These are phyloP conservation scores for Linum usitatissimum DNA, from an alignment of 345 rosid species.

Conservation along the genomic window DNA sequence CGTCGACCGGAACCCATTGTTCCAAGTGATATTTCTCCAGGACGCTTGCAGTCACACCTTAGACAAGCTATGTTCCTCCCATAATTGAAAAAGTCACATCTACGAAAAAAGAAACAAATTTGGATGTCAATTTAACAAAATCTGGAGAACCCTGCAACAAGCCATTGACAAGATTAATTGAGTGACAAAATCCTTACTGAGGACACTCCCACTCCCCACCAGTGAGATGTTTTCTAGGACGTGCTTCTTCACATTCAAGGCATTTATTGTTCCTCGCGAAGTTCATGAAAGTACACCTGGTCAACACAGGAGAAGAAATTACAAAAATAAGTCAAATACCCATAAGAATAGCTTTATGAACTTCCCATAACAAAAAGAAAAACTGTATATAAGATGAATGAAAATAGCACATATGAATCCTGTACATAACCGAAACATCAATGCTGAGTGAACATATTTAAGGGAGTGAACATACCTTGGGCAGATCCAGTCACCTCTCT, in stretches of 20 bases:
- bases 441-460: neutral
- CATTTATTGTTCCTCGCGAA: conserved; percentile 70
- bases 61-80: conserved; percentile 71
- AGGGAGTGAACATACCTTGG: conserved; percentile 32
- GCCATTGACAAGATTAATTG: conserved; percentile 1
- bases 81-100: conserved; percentile 76
- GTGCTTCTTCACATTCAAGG: conserved; percentile 41
- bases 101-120: conserved; percentile 19
- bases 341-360: neutral
- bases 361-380: neutral
- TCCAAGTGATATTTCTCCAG: conserved; percentile 32
- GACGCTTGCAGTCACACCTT: conserved; percentile 89
- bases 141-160: conserved; percentile 2
- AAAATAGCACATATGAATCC: neutral
- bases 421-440: neutral
- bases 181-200: conserved; percentile 46
- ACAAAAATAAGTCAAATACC: neutral
- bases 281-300: conserved; percentile 90
- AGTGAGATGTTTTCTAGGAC: conserved; percentile 48
- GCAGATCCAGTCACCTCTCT: conserved; percentile 84
- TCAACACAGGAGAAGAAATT: conserved; percentile 2
- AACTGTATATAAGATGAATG: too few relatives aligned
- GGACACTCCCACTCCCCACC: conserved; percentile 97
- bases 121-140: conserved; percentile 12
- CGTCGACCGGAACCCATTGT: conserved; percentile 21